Percentiles rank a stretch among this genome's conserved stretches.
Evolutionary conservation across 1,284 basidiomycete genomes (phyloP).

Genomic region (Puccinia triticina): DNA sequence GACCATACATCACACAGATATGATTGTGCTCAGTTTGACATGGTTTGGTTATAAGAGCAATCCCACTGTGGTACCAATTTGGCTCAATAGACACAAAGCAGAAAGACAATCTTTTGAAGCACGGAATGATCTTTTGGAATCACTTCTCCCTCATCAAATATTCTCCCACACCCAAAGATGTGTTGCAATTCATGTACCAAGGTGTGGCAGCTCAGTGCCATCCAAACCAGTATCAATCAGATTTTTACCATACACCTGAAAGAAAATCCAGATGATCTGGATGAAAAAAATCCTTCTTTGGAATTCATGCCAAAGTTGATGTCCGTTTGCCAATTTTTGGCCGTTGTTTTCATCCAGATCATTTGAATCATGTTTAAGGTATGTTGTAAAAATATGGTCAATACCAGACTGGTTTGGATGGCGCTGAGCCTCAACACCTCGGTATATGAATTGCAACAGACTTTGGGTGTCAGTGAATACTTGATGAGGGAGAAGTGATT

Average conservation of each 20-base stretch:
- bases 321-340: neutral
- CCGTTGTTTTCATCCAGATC: neutral
- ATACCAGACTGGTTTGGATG: neutral
- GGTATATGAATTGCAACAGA: neutral
- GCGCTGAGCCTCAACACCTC: conserved; percentile 2
- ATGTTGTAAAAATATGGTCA: neutral
- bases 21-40: too few relatives aligned
- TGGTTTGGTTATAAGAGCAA: too few relatives aligned
- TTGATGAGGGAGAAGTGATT: conserved; percentile 9
- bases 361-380: neutral
- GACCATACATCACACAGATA: too few relatives aligned
- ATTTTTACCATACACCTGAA: neutral
- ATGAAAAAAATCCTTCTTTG: neutral
- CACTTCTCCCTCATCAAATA: conserved; percentile 10
- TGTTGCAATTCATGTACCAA: neutral
- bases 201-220: neutral
- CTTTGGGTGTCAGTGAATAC: neutral
- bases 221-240: neutral
- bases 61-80: too few relatives aligned
- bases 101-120: neutral
- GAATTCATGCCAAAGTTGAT: neutral
- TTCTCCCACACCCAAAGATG: neutral
- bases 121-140: conserved; percentile 20
- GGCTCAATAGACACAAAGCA: too few relatives aligned
- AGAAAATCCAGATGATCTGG: neutral